Evolutionary conservation across 163 green algal species (phyloP), one percentile per base, ranked within the genome.

Genomic region (Trebouxiophyceae sp.): DNA sequence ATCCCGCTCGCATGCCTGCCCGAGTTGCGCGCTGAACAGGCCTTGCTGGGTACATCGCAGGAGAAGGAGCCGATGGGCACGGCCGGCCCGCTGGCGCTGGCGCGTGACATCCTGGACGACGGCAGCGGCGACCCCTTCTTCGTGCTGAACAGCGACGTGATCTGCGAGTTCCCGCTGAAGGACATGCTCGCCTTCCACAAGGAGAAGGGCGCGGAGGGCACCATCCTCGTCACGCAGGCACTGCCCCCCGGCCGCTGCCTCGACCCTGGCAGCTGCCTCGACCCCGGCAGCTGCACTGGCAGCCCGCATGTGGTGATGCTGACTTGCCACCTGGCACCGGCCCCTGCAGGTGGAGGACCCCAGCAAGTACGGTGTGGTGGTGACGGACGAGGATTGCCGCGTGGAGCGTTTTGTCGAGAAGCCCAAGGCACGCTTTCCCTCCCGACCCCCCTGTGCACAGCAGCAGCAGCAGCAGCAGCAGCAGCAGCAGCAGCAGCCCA

Each of bases 331-430:
- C 39, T 50, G n/a, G n/a, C n/a, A n/a, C n/a, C n/a, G n/a, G n/a
- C n/a, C n/a, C n/a, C 2, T 57, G 30, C 79, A 92, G 83, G 86
- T 97, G 19, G 84, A 92, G 30, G 93, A 99, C 69, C 93, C 93
- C 20, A 93, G 80, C 73, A 97, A 97, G 82, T 98, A 98, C 63
- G 93, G 93, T 39, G 93, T 99, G 33, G 89, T 98, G 20, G 89
- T 98, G 3, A 91, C 90, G 66, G 87, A 98, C 63, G 87, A 89
- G 30, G 69, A 84, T 6, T 82, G 83, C 56, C 78, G 85, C 32
- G 85, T 99, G 57, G 82, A 97, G 60, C 84, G 89, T 23, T 99
- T 98, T 81, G 93, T 98, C 65, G 93, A 99, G 82, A 98, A 99
- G 83, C 93, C 93, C 27, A 93, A 96, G 87, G 86, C 77, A 54